Percentiles rank a stretch among this genome's conserved stretches.
phyloP scores from a whole-genome alignment of 192 early-diverging fungal species.

The Coemansia sp. region DNA sequence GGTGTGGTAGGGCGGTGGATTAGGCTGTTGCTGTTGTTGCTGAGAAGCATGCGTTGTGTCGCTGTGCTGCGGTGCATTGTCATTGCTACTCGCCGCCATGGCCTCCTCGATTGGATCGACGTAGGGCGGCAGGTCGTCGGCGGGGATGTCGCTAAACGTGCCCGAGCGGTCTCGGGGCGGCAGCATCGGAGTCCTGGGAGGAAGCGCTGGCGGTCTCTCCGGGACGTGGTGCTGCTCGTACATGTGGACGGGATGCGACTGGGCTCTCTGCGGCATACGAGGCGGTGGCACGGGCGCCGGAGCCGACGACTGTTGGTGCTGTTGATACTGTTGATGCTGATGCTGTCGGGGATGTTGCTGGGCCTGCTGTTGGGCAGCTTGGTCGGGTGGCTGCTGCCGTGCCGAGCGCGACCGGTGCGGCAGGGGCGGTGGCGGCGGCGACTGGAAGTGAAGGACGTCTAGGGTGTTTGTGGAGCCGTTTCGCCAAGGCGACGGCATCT shows the following conservation, averaged over 20 bases:
- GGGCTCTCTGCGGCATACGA: not conserved
- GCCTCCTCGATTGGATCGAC: conserved; percentile 48
- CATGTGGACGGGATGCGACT: too few species aligned
- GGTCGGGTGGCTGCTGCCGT: too few species aligned
- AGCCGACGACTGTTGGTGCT: not conserved
- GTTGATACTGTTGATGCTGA: not conserved
- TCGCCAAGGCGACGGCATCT: too few species aligned
- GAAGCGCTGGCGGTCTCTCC: too few species aligned
- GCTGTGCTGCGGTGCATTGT: not conserved
- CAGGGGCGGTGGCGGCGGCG: too few species aligned
- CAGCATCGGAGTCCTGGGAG: conserved; percentile 3
- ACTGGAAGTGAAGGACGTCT: too few species aligned
- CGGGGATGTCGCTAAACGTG: conserved; percentile 36
- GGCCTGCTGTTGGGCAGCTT: not conserved
- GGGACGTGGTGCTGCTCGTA: conserved; percentile 1
- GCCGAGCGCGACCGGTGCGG: too few species aligned
- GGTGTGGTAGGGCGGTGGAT: not conserved
- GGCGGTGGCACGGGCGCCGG: not conserved
- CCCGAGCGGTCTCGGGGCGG: conserved; percentile 18
- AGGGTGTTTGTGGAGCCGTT: too few species aligned
- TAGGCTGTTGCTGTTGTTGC: too few species aligned
- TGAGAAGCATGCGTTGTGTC: too few species aligned
- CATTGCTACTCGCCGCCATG: conserved; percentile 4
- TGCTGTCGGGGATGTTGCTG: not conserved
- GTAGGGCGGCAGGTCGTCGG: conserved; percentile 44